phyloP scores from a whole-genome alignment of 805 yeast species.

The Kregervanrija fluxuum region DNA sequence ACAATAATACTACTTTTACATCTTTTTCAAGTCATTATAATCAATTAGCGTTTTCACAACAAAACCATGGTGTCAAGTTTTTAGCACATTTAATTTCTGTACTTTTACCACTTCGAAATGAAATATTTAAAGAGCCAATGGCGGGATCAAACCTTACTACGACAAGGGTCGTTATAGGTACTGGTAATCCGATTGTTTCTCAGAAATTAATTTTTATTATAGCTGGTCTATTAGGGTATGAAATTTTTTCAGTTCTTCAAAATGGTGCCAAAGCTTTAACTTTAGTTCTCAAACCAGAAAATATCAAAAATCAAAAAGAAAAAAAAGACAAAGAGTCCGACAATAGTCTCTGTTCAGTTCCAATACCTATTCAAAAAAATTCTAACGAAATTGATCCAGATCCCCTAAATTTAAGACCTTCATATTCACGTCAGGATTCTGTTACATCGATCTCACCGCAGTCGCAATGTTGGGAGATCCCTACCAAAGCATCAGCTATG shows the following conservation, averaged over 20 bases:
- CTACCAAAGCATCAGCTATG: constrained; percentile 9
- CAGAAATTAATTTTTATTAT: constrained; percentile 46
- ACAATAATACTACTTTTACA: not conserved
- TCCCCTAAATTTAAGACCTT: too few relatives aligned
- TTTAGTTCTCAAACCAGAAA: too few relatives aligned
- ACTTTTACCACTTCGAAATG: constrained; percentile 32
- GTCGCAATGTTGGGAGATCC: constrained; percentile 39
- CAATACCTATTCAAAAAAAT: too few relatives aligned
- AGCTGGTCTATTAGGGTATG: constrained; percentile 41
- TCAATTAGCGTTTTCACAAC: constrained; percentile 1
- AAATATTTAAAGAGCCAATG: constrained; percentile 31
- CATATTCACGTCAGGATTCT: too few relatives aligned
- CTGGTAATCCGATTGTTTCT: constrained; percentile 51
- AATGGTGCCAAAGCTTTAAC: not conserved
- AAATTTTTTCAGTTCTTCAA: constrained; percentile 13
- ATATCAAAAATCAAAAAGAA: too few relatives aligned
- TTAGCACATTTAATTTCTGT: constrained; percentile 41
- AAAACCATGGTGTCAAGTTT: constrained; percentile 26
- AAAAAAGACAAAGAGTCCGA: too few relatives aligned
- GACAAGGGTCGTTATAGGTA: constrained; percentile 42
- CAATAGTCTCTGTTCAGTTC: not conserved
- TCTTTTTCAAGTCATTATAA: not conserved
- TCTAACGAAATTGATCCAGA: too few relatives aligned
- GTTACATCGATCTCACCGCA: too few relatives aligned
- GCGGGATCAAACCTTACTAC: constrained; percentile 18